phyloP scores from a whole-genome alignment of 768 basidiomycete species.

The Leccinum truebloodii region DNA sequence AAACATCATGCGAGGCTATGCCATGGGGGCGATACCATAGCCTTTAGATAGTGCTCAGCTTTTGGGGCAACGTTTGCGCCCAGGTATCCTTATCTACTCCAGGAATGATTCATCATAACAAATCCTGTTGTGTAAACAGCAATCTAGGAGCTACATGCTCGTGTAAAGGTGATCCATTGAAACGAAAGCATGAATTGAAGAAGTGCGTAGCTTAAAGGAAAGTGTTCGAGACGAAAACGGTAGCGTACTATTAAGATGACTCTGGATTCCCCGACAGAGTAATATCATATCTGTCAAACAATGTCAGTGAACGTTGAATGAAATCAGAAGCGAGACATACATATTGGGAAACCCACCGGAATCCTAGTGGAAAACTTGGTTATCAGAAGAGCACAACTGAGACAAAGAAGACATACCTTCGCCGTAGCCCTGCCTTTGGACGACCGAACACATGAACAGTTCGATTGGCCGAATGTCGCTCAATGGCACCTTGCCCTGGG shows the following conservation, averaged over 20 bases:
- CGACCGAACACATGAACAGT: slow-evolving; percentile 99
- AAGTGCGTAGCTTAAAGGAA: slow-evolving; percentile 15
- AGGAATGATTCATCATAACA: neutral
- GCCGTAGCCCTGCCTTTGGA: slow-evolving; percentile 97
- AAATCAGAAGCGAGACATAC: slow-evolving; percentile 45
- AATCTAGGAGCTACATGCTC: slow-evolving; percentile 25
- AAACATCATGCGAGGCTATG: slow-evolving; percentile 56
- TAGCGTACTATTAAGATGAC: slow-evolving; percentile 23
- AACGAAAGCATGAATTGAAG: slow-evolving; percentile 20
- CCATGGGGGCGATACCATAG: neutral
- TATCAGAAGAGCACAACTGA: slow-evolving; percentile 3
- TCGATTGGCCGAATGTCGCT: slow-evolving; percentile 98
- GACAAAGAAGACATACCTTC: slow-evolving; percentile 59
- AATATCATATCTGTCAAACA: slow-evolving; percentile 27
- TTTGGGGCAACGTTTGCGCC: neutral
- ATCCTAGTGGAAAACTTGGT: slow-evolving; percentile 46
- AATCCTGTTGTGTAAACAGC: slow-evolving; percentile 16
- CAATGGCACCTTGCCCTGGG: slow-evolving; percentile 93
- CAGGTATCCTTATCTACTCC: neutral
- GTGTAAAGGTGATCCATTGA: slow-evolving; percentile 8
- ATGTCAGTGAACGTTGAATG: slow-evolving; percentile 6
- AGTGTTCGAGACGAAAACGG: slow-evolving; percentile 19
- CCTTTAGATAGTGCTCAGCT: neutral
- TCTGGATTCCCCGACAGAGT: slow-evolving; percentile 3
- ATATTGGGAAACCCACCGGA: slow-evolving; percentile 98